Percentiles rank a stretch among this genome's conserved stretches.
These are phyloP conservation scores for Magnaporthiopsis poae DNA, from an alignment of 2,329 filamentous ascomycete genomes.

Conservation along the genomic window DNA sequence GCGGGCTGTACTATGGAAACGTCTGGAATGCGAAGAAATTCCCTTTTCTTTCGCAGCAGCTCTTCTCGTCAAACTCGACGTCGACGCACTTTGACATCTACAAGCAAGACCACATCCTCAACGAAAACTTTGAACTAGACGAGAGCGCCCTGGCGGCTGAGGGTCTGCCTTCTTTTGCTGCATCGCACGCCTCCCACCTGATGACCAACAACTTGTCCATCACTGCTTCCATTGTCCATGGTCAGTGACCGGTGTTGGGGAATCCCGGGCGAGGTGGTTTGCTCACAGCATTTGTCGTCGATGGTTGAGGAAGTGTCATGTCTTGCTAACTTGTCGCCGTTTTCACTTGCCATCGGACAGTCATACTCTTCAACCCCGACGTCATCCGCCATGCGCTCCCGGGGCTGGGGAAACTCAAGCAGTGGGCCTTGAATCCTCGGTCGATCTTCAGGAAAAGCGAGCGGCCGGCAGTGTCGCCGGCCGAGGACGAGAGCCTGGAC, in stretches of 20 bases:
- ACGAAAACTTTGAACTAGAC: constrained; percentile 27
- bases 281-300: background rate
- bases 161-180: constrained; percentile 33
- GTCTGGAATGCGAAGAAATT: constrained; percentile 25
- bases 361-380: constrained; percentile 6
- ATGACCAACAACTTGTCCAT: constrained; percentile 34
- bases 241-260: too few relatives aligned
- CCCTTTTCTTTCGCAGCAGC: constrained; percentile 27
- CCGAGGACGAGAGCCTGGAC: constrained; percentile 19
- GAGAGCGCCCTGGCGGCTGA: constrained; percentile 20
- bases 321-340: background rate
- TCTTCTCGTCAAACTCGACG: constrained; percentile 29
- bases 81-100: constrained; percentile 25
- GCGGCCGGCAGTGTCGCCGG: constrained; percentile 13
- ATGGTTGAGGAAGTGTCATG: background rate
- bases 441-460: constrained; percentile 7
- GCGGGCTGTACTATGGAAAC: constrained; percentile 31
- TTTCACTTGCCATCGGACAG: background rate
- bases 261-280: background rate
- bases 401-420: background rate
- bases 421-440: constrained; percentile 1
- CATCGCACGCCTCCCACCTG: constrained; percentile 29
- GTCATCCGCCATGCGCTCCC: background rate
- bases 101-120: constrained; percentile 33
- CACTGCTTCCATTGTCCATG: constrained; percentile 35